Evolutionary conservation across 1,284 basidiomycete genomes (phyloP).

Genomic region (Schizopora paradoxa): DNA sequence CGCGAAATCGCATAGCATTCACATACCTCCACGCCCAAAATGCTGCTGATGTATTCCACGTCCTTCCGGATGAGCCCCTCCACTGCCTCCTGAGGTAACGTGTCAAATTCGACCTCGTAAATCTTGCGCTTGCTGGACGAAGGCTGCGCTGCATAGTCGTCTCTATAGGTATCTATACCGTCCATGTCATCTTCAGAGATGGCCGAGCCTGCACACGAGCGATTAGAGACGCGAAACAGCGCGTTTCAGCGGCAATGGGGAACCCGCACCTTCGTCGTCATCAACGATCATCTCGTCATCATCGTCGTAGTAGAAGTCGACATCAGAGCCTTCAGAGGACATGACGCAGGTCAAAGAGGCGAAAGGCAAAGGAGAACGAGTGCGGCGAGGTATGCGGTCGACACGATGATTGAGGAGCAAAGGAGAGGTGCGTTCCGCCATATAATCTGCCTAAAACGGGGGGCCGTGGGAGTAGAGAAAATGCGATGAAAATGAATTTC

Average conservation of each 20-base stretch:
- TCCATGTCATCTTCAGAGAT: conserved; percentile 23
- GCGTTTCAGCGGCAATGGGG: neutral
- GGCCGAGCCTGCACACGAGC: conserved; percentile 9
- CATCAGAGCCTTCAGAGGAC: conserved; percentile 70
- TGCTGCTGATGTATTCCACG: conserved; percentile 77
- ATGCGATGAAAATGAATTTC: too few relatives aligned
- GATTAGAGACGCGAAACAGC: neutral
- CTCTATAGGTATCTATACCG: conserved; percentile 39
- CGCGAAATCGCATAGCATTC: neutral
- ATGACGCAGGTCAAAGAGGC: conserved; percentile 31
- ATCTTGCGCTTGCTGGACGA: conserved; percentile 56
- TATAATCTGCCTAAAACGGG: neutral
- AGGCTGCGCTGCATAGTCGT: conserved; percentile 52
- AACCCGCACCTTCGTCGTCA: conserved; percentile 30
- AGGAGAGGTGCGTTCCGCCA: conserved; percentile 1
- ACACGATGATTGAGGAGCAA: neutral
- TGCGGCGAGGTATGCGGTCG: neutral
- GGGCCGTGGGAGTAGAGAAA: neutral
- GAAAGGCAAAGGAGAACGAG: neutral
- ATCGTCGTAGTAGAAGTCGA: conserved; percentile 59
- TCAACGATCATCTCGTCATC: conserved; percentile 65
- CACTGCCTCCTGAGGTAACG: conserved; percentile 68
- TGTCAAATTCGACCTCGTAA: conserved; percentile 75
- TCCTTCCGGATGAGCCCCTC: conserved; percentile 73
- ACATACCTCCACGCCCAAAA: conserved; percentile 83